These are phyloP conservation scores for Plenodomus biglobosus DNA, from an alignment of 2,329 filamentous ascomycete genomes.

Conservation along the genomic window DNA sequence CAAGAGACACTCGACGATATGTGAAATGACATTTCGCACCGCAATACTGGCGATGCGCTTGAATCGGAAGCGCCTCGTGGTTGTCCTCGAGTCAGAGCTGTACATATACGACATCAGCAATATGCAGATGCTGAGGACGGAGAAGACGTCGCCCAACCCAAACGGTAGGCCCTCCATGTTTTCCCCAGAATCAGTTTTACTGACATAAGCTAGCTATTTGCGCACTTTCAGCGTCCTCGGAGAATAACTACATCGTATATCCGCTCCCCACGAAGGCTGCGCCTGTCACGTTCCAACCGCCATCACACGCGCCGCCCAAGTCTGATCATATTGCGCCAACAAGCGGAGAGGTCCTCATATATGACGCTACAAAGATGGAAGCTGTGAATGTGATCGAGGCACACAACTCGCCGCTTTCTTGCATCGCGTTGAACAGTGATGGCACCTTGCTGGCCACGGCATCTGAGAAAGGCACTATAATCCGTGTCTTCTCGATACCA, in stretches of 20 bases:
- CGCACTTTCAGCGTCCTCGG: constrained; percentile 88
- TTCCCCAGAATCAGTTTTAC: not conserved
- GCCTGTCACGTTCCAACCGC: constrained; percentile 57
- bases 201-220: constrained; percentile 67
- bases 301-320: constrained; percentile 83
- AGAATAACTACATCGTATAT: constrained; percentile 94
- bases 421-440: constrained; percentile 87
- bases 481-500: constrained; percentile 91
- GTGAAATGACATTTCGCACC: constrained; percentile 98
- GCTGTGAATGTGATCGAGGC: constrained; percentile 95
- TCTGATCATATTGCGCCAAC: constrained; percentile 75
- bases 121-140: constrained; percentile 91
- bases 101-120: constrained; percentile 99
- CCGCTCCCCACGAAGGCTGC: constrained; percentile 72
- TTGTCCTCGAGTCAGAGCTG: constrained; percentile 92
- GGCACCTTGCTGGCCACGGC: constrained; percentile 90
- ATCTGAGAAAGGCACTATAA: constrained; percentile 96
- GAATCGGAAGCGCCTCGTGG: constrained; percentile 90
- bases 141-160: constrained; percentile 91
- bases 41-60: constrained; percentile 90
- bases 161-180: constrained; percentile 53
- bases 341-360: constrained; percentile 88
- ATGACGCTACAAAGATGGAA: constrained; percentile 85
- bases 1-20: constrained; percentile 79
- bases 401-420: constrained; percentile 87